Evolutionary conservation across 139 green algal genomes (phyloP).

Genomic region (Mesotaenium endlicherianum): DNA sequence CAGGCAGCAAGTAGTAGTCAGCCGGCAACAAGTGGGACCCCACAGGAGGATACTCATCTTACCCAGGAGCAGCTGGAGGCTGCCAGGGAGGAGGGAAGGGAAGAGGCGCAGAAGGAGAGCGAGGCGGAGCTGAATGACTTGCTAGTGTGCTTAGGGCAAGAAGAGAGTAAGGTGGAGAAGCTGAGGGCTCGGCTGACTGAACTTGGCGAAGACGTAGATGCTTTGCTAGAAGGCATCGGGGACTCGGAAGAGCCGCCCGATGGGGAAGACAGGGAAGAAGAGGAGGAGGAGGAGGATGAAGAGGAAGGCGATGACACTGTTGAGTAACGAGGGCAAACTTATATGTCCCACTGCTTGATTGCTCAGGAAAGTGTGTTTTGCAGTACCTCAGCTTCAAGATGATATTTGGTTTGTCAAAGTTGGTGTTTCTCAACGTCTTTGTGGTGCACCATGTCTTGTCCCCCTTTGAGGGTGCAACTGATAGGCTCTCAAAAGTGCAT

Average conservation of each 20-base stretch:
- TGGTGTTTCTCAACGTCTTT: too few relatives aligned
- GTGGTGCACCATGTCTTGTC: too few relatives aligned
- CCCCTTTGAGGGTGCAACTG: too few relatives aligned
- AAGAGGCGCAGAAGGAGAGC: conserved; percentile 58
- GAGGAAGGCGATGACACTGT: conserved; percentile 11
- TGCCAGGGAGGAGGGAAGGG: conserved; percentile 45
- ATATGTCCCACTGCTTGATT: too few relatives aligned
- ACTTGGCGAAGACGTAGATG: conserved; percentile 69
- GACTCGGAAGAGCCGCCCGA: conserved; percentile 48
- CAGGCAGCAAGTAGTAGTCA: not conserved
- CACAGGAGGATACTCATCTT: not conserved
- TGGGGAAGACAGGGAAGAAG: not conserved
- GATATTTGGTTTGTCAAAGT: too few relatives aligned
- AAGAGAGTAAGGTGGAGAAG: conserved; percentile 52
- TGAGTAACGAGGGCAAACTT: too few relatives aligned
- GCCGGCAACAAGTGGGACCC: too few relatives aligned
- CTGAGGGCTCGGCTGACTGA: conserved; percentile 58
- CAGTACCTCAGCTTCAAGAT: too few relatives aligned
- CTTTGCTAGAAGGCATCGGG: conserved; percentile 45
- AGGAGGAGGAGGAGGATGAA: conserved; percentile 15
- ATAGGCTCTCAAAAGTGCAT: too few relatives aligned
- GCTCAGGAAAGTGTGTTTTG: too few relatives aligned
- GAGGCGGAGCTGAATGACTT: conserved; percentile 78
- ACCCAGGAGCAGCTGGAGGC: conserved; percentile 21
- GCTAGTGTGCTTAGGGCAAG: conserved; percentile 82